A percentile compares a stretch with the other conserved stretches of the same genome.
phyloP scores from a whole-genome alignment of 148 eudicot genomes.

The Rheum nobile region DNA sequence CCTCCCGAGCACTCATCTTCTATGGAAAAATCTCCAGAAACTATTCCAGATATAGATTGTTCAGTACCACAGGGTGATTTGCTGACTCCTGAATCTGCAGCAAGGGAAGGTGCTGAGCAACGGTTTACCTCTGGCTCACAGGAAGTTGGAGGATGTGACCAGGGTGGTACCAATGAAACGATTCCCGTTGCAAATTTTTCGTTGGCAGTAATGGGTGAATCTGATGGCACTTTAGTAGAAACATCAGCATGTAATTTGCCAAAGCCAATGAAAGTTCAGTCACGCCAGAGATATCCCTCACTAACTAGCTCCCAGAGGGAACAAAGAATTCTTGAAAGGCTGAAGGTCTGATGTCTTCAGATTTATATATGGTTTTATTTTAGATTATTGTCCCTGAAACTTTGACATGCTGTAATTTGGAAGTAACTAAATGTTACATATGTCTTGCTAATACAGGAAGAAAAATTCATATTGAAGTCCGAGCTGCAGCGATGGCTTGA shows the following conservation, averaged over 20 bases:
- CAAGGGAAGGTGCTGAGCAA: constrained; percentile 22
- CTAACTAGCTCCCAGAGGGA: constrained; percentile 69
- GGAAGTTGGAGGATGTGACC: constrained; percentile 19
- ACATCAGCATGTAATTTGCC: constrained; percentile 22
- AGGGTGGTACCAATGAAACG: constrained; percentile 15
- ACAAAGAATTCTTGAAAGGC: constrained; percentile 61
- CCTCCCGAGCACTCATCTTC: constrained; percentile 15
- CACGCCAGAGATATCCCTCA: constrained; percentile 65
- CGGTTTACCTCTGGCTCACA: constrained; percentile 19
- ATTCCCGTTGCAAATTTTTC: constrained; percentile 22
- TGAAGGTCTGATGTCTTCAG: constrained; percentile 43
- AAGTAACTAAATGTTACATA: background rate
- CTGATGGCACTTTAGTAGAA: constrained; percentile 24
- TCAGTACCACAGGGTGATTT: constrained; percentile 23
- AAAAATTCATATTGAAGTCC: constrained; percentile 61
- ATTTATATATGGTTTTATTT: background rate
- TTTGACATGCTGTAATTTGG: background rate
- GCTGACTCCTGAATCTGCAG: constrained; percentile 13
- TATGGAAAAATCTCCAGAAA: constrained; percentile 19
- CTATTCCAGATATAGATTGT: constrained; percentile 19
- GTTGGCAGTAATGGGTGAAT: constrained; percentile 16
- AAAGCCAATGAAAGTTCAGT: constrained; percentile 36
- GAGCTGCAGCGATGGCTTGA: constrained; percentile 79
- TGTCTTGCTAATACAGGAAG: constrained; percentile 30
- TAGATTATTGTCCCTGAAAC: constrained; percentile 6